These are phyloP conservation scores for Forsythia suspensa DNA, from an alignment of 257 asterid genomes.

Conservation along the genomic window DNA sequence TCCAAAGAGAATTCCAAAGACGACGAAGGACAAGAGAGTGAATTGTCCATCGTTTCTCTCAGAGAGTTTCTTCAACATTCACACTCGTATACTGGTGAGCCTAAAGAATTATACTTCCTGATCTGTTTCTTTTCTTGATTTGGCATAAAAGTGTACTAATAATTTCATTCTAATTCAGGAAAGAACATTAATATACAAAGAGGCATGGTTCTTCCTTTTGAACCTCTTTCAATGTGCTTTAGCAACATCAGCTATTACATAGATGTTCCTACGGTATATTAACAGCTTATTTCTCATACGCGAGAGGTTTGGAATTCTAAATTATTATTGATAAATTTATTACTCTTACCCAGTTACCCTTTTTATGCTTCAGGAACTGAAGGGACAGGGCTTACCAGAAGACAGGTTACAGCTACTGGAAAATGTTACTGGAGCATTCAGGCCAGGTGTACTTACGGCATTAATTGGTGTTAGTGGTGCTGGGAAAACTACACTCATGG, in stretches of 20 bases:
- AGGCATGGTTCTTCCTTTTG: conserved; percentile 93
- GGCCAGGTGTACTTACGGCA: conserved; percentile 90
- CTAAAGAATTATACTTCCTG: conserved; percentile 3
- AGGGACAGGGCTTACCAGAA: conserved; percentile 63
- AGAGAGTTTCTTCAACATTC: conserved; percentile 63
- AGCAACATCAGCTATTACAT: conserved; percentile 75
- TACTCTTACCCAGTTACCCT: background rate
- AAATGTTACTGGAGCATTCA: conserved; percentile 75
- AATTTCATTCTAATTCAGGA: conserved; percentile 43
- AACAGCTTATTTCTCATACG: background rate
- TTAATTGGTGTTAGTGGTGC: conserved; percentile 95
- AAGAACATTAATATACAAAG: conserved; percentile 35
- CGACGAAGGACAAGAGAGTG: conserved; percentile 37
- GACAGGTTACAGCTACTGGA: conserved; percentile 67
- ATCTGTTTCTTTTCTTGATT: conserved; percentile 16
- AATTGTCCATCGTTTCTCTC: conserved; percentile 38
- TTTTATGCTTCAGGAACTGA: conserved; percentile 60
- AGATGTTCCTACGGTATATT: conserved; percentile 79
- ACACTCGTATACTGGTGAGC: conserved; percentile 57
- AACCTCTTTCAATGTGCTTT: conserved; percentile 83
- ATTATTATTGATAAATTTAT: conserved; percentile 18
- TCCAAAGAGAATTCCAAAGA: conserved; percentile 38
- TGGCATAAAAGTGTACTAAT: conserved; percentile 12
- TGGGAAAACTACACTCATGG: conserved; percentile 97
- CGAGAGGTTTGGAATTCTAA: background rate